A percentile compares a stretch with the other conserved stretches of the same genome.
phyloP scores from a whole-genome alignment of 1,139 yeast genomes.

The Geotrichum aggregatum region DNA sequence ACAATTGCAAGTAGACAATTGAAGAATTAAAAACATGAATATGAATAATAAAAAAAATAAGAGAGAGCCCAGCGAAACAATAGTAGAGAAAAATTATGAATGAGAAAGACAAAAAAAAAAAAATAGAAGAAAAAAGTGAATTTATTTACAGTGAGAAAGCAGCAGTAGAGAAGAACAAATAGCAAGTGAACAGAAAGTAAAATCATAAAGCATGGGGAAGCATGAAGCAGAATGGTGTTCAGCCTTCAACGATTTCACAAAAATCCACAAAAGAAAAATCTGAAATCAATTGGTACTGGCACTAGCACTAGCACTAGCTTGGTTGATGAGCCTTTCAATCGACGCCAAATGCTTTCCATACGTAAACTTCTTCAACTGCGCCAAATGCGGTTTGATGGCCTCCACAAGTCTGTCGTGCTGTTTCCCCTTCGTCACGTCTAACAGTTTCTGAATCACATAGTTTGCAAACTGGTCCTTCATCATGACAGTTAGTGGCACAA shows the following conservation, averaged over 20 bases:
- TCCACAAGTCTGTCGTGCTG: slow-evolving; percentile 45
- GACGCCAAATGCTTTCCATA: slow-evolving; percentile 83
- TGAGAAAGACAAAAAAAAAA: too few relatives aligned
- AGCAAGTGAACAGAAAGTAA: too few relatives aligned
- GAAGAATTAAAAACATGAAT: too few relatives aligned
- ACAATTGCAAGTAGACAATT: too few relatives aligned
- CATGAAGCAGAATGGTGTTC: neutral
- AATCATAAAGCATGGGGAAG: too few relatives aligned
- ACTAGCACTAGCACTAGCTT: neutral
- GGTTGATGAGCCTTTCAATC: slow-evolving; percentile 67
- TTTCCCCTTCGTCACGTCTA: slow-evolving; percentile 66
- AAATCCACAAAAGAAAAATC: neutral
- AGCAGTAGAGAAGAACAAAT: too few relatives aligned
- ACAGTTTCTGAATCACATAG: slow-evolving; percentile 90
- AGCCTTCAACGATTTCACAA: neutral
- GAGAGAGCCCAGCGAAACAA: too few relatives aligned
- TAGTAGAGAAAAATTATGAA: too few relatives aligned
- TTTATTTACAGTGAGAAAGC: too few relatives aligned
- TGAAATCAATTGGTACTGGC: neutral
- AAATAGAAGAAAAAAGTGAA: too few relatives aligned
- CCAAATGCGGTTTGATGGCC: slow-evolving; percentile 41
- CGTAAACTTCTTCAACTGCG: slow-evolving; percentile 40
- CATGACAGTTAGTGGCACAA: slow-evolving; percentile 51
- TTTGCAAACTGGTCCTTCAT: slow-evolving; percentile 98
- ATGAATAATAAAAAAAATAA: too few relatives aligned